phyloP scores from a whole-genome alignment of 2,329 filamentous ascomycete genomes.

The Alternaria gaisen region DNA sequence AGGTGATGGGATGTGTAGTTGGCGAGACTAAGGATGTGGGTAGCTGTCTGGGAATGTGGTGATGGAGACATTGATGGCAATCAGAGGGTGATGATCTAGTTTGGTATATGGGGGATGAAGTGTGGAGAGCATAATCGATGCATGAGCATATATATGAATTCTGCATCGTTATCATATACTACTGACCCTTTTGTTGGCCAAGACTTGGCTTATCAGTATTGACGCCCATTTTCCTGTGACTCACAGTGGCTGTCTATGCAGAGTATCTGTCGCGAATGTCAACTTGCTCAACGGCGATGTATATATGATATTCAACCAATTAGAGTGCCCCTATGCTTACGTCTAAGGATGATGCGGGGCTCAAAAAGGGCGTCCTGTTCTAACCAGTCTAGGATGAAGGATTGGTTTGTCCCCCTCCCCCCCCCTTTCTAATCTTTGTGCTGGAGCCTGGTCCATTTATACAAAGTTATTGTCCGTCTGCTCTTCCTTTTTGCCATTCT shows the following conservation, averaged over 20 bases:
- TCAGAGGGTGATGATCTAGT: neutral
- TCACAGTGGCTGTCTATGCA: neutral
- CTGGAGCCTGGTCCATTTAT: neutral
- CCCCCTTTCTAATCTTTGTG: neutral
- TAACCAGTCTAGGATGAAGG: neutral
- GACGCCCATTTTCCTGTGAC: neutral
- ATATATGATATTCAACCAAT: neutral
- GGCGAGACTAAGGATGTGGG: slow-evolving; percentile 27
- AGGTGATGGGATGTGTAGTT: slow-evolving; percentile 34
- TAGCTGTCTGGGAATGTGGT: neutral
- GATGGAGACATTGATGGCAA: neutral
- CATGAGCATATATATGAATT: neutral
- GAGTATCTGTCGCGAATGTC: neutral
- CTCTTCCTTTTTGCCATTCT: neutral
- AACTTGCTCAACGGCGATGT: neutral
- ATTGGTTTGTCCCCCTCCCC: neutral
- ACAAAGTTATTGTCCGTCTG: slow-evolving; percentile 25
- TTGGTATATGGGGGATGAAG: neutral
- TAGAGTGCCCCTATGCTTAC: neutral
- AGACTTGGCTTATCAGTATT: neutral
- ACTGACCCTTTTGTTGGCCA: neutral
- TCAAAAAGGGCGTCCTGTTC: slow-evolving; percentile 6
- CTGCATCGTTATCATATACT: neutral
- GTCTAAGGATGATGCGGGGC: neutral
- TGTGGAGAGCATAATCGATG: neutral